These are phyloP conservation scores for Candida mesenterica DNA, from an alignment of 1,139 yeast genomes.

Conservation along the genomic window DNA sequence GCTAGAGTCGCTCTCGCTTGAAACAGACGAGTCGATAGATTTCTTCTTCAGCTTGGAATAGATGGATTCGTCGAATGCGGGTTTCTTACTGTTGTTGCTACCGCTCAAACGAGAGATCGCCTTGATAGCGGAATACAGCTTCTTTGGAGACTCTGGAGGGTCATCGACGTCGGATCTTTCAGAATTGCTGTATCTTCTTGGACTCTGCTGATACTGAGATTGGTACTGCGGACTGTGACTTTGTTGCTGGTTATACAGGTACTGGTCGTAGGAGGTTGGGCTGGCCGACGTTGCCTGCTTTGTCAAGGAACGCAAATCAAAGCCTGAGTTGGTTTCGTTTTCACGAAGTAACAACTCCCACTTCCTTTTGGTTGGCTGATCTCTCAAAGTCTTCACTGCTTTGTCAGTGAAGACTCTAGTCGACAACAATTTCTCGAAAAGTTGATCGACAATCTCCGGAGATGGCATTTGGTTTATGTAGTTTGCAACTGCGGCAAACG, in stretches of 20 bases:
- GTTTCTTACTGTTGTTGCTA: slow-evolving; percentile 12
- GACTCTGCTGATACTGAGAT: not conserved
- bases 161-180: slow-evolving; percentile 2
- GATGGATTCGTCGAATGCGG: slow-evolving; percentile 12
- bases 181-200: slow-evolving; percentile 1
- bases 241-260: no score
- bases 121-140: slow-evolving; percentile 14
- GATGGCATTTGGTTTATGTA: slow-evolving; percentile 37
- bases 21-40: slow-evolving; percentile 13
- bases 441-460: slow-evolving; percentile 34
- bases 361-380: slow-evolving; percentile 37
- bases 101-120: slow-evolving; percentile 14
- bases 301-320: slow-evolving; percentile 29
- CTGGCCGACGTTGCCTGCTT: slow-evolving; percentile 12
- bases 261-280: no score
- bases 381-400: slow-evolving; percentile 31
- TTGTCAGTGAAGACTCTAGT: slow-evolving; percentile 38
- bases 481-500: slow-evolving; percentile 33
- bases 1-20: slow-evolving; percentile 12
- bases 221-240: slow-evolving; percentile 1
- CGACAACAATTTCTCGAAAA: slow-evolving; percentile 40
- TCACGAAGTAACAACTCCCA: slow-evolving; percentile 49
- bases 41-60: slow-evolving; percentile 15
- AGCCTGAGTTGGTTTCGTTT: slow-evolving; percentile 36
- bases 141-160: slow-evolving; percentile 9